Evolutionary conservation across 164 flowering plant genomes (phyloP).

Genomic region (Cinnamomum micranthum): DNA sequence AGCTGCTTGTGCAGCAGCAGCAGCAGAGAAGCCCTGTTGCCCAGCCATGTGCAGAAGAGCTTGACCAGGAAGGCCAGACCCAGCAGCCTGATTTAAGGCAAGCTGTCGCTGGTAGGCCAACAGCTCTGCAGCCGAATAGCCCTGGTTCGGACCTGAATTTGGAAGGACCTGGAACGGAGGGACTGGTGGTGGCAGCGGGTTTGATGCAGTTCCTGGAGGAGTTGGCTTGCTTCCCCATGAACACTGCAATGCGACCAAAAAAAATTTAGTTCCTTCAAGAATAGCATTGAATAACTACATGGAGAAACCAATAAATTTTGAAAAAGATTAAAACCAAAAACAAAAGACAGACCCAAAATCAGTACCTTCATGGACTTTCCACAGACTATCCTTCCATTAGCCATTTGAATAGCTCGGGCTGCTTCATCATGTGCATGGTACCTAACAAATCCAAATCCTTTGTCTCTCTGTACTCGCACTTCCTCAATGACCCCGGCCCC

Average conservation of each 20-base stretch:
- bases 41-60: conserved; percentile 69
- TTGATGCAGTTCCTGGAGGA: conserved; percentile 85
- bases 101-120: conserved; percentile 84
- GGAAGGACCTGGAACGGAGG: conserved; percentile 53
- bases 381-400: conserved; percentile 62
- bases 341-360: neutral
- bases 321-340: neutral
- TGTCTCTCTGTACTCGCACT: conserved; percentile 88
- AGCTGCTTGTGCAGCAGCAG: conserved; percentile 76
- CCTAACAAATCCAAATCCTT: conserved; percentile 98
- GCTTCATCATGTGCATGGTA: conserved; percentile 91
- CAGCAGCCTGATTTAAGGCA: conserved; percentile 83
- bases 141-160: conserved; percentile 23
- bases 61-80: conserved; percentile 42
- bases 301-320: neutral
- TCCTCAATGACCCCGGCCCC: conserved; percentile 98
- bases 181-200: conserved; percentile 91
- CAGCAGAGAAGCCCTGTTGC: conserved; percentile 49
- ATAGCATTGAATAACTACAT: neutral
- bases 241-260: conserved; percentile 46
- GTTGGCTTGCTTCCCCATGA: conserved; percentile 99
- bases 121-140: conserved; percentile 58
- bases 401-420: conserved; percentile 91
- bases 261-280: neutral
- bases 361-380: conserved; percentile 86